Evolutionary conservation across 2,329 filamentous ascomycete genomes (phyloP).

Genomic region (Fusarium neocosmosporiellum): DNA sequence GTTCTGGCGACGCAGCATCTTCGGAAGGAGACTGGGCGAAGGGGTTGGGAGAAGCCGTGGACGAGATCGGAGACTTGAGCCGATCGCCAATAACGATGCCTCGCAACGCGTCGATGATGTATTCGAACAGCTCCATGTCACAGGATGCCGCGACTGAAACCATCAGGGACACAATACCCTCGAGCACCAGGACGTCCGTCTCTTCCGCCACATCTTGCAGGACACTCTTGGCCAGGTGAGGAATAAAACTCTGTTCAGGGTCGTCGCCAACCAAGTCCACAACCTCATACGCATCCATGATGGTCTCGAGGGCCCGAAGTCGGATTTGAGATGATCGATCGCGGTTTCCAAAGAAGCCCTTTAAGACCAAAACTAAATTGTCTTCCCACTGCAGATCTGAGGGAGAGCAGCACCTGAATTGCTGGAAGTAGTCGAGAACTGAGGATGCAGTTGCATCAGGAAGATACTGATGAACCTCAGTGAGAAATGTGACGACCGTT

Average conservation of each 20-base stretch:
- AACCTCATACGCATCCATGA: constrained; percentile 70
- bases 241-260: constrained; percentile 67
- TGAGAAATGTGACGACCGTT: constrained; percentile 74
- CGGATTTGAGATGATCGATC: constrained; percentile 71
- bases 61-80: constrained; percentile 55
- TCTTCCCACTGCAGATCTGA: constrained; percentile 76
- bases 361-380: constrained; percentile 70
- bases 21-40: constrained; percentile 35
- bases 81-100: constrained; percentile 63
- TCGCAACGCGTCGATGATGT: constrained; percentile 65
- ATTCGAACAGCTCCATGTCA: constrained; percentile 67
- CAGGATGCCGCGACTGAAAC: constrained; percentile 72
- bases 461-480: constrained; percentile 69
- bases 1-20: constrained; percentile 42
- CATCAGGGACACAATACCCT: constrained; percentile 73
- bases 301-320: constrained; percentile 68
- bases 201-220: constrained; percentile 72
- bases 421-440: constrained; percentile 74
- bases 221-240: constrained; percentile 69
- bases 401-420: constrained; percentile 77
- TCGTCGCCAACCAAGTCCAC: constrained; percentile 69
- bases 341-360: constrained; percentile 72
- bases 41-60: constrained; percentile 41
- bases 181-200: constrained; percentile 71
- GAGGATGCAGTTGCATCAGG: constrained; percentile 73